These are phyloP conservation scores for Yueomyces sinensis DNA, from an alignment of 805 yeast species.

Conservation along the genomic window DNA sequence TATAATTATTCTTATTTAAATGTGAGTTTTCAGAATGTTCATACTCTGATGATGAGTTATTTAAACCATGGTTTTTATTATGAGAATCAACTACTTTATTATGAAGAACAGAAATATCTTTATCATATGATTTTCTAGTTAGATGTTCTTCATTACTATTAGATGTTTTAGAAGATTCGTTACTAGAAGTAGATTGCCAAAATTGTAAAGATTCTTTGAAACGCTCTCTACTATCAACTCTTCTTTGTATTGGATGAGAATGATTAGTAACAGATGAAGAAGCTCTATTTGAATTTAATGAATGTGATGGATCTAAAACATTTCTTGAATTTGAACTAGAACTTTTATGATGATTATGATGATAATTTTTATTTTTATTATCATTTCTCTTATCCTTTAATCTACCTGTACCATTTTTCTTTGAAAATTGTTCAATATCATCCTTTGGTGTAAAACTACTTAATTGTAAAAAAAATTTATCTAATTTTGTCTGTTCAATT, in stretches of 20 bases:
- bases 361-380: not conserved
- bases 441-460: conserved; percentile 17
- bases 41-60: too few species aligned
- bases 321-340: not conserved
- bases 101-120: not conserved
- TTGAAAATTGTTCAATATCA: conserved; percentile 21
- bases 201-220: not conserved
- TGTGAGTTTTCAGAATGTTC: too few species aligned
- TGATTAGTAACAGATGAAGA: not conserved
- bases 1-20: not conserved
- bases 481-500: conserved; percentile 19
- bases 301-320: not conserved
- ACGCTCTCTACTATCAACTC: not conserved
- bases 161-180: not conserved
- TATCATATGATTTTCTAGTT: not conserved
- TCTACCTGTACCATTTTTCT: conserved; percentile 23
- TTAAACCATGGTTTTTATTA: too few species aligned
- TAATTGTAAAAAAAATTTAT: conserved; percentile 13
- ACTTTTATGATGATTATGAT: not conserved
- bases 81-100: not conserved
- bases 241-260: not conserved
- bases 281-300: not conserved
- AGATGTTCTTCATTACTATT: not conserved
- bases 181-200: not conserved
- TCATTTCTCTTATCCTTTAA: conserved; percentile 9